phyloP scores from a whole-genome alignment of 176 grass and related monocot species.

The Areca catechu region DNA sequence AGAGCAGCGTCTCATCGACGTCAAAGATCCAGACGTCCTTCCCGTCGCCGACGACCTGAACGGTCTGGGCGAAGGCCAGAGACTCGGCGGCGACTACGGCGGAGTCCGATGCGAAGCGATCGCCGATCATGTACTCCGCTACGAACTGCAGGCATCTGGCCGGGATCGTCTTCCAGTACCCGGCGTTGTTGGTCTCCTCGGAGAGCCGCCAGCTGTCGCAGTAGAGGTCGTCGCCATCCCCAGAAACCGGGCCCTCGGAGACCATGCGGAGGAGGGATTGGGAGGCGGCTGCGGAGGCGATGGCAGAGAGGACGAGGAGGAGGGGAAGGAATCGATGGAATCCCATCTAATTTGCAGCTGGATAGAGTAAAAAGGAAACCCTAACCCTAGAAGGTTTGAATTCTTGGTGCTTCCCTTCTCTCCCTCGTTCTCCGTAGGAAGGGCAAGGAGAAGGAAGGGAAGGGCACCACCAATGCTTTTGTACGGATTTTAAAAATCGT shows the following conservation, averaged over 20 bases:
- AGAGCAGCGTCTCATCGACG: constrained; percentile 84
- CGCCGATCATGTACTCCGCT: constrained; percentile 47
- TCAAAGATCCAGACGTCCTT: constrained; percentile 76
- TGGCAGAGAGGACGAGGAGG: constrained; percentile 16
- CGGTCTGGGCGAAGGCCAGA: constrained; percentile 40
- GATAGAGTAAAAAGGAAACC: too few relatives aligned
- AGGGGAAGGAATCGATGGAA: neutral
- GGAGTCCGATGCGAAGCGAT: constrained; percentile 66
- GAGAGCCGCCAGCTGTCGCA: constrained; percentile 94
- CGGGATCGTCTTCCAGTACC: constrained; percentile 39
- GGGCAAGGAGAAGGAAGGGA: too few relatives aligned
- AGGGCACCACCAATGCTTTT: too few relatives aligned
- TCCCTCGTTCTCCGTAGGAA: neutral
- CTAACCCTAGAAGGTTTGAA: too few relatives aligned
- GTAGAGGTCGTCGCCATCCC: constrained; percentile 25
- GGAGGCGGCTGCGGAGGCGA: neutral
- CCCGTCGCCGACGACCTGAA: constrained; percentile 16
- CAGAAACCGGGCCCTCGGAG: constrained; percentile 9
- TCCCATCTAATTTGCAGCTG: neutral
- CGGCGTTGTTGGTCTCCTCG: constrained; percentile 69
- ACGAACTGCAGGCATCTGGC: constrained; percentile 31
- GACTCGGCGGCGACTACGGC: constrained; percentile 35
- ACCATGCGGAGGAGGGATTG: constrained; percentile 34
- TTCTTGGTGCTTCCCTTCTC: neutral
- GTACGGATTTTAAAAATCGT: too few relatives aligned